These are phyloP conservation scores for Castanopsis chinensis DNA, from an alignment of 306 rosid species.

Conservation along the genomic window DNA sequence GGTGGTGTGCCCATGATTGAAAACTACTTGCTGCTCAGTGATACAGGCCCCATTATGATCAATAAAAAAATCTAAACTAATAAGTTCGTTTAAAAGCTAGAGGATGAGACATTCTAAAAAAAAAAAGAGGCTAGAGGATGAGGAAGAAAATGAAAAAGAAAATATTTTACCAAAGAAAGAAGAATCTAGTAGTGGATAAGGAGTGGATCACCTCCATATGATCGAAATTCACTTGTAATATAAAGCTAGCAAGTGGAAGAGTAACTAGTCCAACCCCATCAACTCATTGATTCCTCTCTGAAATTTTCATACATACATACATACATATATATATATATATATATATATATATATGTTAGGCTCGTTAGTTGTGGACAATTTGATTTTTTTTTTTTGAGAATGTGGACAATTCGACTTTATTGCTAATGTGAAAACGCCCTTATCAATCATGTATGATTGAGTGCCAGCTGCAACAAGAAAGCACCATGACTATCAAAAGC, in stretches of 20 bases:
- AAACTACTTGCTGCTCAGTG: too few species aligned
- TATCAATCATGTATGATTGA: background rate
- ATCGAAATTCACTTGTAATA: background rate
- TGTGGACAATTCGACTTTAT: background rate
- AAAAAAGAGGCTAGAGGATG: too few species aligned
- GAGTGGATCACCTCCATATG: background rate
- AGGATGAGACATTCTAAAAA: too few species aligned
- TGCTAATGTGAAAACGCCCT: background rate
- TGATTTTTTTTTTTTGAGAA: background rate
- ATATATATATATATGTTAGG: too few species aligned
- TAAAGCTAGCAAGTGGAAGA: background rate
- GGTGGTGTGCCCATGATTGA: too few species aligned
- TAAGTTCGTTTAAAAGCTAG: too few species aligned
- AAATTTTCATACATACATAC: background rate
- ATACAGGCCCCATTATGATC: too few species aligned
- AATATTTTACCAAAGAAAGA: too few species aligned
- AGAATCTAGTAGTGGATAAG: background rate
- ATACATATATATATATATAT: too few species aligned
- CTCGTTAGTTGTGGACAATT: background rate
- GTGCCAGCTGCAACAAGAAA: background rate
- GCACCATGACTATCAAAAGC: background rate
- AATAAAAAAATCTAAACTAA: too few species aligned
- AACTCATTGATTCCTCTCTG: background rate
- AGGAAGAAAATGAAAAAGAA: too few species aligned
- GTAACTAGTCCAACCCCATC: background rate